Evolutionary conservation across 2,329 filamentous ascomycete genomes (phyloP).

Genomic region (Geosmithia flava): DNA sequence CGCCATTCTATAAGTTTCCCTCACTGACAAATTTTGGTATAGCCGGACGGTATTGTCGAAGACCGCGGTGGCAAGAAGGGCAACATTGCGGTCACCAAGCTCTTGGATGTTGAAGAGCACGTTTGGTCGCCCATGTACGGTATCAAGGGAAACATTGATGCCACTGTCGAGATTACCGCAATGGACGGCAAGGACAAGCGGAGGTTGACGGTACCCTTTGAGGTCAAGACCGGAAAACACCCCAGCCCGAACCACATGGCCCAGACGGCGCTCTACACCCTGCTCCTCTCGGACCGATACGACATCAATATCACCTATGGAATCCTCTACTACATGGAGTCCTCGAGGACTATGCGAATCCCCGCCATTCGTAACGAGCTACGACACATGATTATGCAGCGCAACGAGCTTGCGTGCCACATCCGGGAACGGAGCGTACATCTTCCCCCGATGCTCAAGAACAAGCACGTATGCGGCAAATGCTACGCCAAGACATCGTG

Average conservation of each 20-base stretch:
- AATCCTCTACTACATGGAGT: conserved; percentile 90
- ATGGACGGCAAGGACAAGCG: conserved; percentile 52
- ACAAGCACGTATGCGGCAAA: conserved; percentile 66
- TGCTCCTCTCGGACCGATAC: conserved; percentile 87
- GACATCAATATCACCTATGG: conserved; percentile 86
- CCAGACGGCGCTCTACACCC: conserved; percentile 88
- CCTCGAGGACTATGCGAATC: conserved; percentile 73
- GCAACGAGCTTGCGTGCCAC: conserved; percentile 79
- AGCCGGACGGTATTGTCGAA: conserved; percentile 61
- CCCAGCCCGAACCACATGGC: conserved; percentile 75
- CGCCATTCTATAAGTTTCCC: background rate
- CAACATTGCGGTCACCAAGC: conserved; percentile 78
- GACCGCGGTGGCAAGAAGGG: conserved; percentile 67
- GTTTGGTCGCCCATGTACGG: conserved; percentile 98
- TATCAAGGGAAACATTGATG: conserved; percentile 94
- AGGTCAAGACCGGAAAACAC: conserved; percentile 88
- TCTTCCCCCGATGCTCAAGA: conserved; percentile 77
- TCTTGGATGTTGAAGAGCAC: conserved; percentile 94
- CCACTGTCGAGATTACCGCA: conserved; percentile 82
- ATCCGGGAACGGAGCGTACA: conserved; percentile 68
- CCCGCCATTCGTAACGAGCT: conserved; percentile 79
- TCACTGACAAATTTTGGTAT: conserved; percentile 14
- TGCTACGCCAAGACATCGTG: conserved; percentile 89
- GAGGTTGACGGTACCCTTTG: conserved; percentile 78
- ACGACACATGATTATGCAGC: conserved; percentile 91